Evolutionary conservation across 2,329 filamentous ascomycete species (phyloP), one percentile per base, ranked within the genome.

Genomic region (Penicillium sp.): DNA sequence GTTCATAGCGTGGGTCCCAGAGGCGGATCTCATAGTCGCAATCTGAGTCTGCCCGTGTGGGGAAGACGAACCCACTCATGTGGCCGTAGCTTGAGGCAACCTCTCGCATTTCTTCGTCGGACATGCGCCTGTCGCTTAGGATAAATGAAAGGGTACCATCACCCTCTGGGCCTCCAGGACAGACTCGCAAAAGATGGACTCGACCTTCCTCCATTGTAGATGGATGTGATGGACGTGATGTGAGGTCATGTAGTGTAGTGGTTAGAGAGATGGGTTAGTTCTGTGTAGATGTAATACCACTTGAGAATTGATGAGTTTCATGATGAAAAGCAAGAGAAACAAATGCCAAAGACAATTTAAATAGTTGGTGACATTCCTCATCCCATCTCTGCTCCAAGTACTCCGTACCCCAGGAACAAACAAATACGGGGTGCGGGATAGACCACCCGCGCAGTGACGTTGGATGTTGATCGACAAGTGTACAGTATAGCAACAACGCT

Each of bases 381-480:
- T 49, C 23, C 17, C 33, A 38, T 25, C 33, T 49, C 33, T 17
- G 21, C 8, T 7, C 21, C 29, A 44, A 45, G 29, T 44, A 29
- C 4, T 2, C 6, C 3, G 6, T 42, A 25, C 41, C 21, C 41
- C 41, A 8, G 23, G 19, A 10, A 44, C 13, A 48, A 31, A 31
- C 15, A 41, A 42, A 25, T 48, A 29, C 55, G 31, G 55, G 41
- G 39, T 25, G 38, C 38, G 29, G 51, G 38, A 41, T 12, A 42
- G 54, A 60, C 61, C 61, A 61, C 49, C 55, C 33, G 21, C 38
- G 55, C 53, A 52, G 59, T 58, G 61, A 60, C 61, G 55, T 60
- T 57, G 44, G 38, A 6, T 54, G 45, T 61, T 59, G 57, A 63
- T 55, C 50, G 50, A 36, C 50, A 45, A 27, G 41, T 53, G 50